phyloP scores from a whole-genome alignment of 179 eudicot genomes.

The Corrigiola litoralis region DNA sequence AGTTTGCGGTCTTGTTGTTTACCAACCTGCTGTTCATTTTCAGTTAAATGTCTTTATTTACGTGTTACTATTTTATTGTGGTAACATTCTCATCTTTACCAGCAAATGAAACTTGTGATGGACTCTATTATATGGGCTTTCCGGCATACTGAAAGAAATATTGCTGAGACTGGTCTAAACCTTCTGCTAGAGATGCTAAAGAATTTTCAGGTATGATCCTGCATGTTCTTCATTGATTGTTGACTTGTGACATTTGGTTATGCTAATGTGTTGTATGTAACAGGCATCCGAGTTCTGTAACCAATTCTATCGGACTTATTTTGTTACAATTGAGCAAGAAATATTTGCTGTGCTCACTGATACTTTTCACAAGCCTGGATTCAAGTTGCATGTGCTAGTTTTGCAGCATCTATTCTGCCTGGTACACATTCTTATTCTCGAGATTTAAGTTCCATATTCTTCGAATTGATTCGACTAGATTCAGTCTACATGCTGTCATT shows the following conservation, averaged over 20 bases:
- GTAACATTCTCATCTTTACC: conserved; percentile 13
- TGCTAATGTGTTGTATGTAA: conserved; percentile 5
- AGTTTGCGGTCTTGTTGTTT: neutral
- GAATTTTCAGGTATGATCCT: conserved; percentile 72
- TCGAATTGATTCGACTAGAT: neutral
- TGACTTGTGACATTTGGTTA: neutral
- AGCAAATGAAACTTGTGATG: conserved; percentile 98
- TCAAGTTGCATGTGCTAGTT: conserved; percentile 90
- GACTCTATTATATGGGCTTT: conserved; percentile 99
- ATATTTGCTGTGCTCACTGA: conserved; percentile 93
- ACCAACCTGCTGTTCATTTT: neutral
- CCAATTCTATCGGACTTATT: conserved; percentile 85
- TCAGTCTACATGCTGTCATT: neutral
- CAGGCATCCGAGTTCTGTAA: conserved; percentile 85
- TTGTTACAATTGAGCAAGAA: conserved; percentile 93
- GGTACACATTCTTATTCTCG: conserved; percentile 37
- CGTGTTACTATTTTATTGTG: neutral
- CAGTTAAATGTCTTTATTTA: neutral
- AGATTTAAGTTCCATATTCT: neutral
- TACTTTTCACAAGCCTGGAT: conserved; percentile 98
- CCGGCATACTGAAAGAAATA: conserved; percentile 96
- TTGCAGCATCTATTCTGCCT: conserved; percentile 82
- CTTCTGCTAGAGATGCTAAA: conserved; percentile 90
- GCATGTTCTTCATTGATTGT: conserved; percentile 5
- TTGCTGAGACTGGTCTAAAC: conserved; percentile 95